These are phyloP conservation scores for Pisolithus orientalis DNA, from an alignment of 768 basidiomycete genomes.

Conservation along the genomic window DNA sequence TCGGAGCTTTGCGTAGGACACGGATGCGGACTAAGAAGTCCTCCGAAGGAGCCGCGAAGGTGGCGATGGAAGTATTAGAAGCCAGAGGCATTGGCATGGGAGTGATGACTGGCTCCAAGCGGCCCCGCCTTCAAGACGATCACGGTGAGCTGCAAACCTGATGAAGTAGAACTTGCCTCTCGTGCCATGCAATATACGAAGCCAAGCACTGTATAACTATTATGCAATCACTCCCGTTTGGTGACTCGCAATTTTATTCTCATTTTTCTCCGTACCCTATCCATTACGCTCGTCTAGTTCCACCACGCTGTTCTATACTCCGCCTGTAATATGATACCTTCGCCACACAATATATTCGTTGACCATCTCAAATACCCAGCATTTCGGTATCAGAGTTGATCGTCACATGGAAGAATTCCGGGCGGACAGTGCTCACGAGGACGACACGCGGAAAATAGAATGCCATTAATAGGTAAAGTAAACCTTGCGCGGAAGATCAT, in stretches of 20 bases:
- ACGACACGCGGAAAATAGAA: constrained; percentile 17
- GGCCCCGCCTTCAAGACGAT: constrained; percentile 45
- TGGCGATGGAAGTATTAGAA: constrained; percentile 77
- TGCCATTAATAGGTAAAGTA: constrained; percentile 9
- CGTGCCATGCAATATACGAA: constrained; percentile 7
- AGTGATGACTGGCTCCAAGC: constrained; percentile 30
- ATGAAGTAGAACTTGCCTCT: constrained; percentile 14
- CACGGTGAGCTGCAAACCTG: constrained; percentile 39
- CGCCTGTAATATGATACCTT: constrained; percentile 36
- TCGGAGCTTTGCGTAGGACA: constrained; percentile 77
- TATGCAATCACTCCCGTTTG: constrained; percentile 19
- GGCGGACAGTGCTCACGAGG: constrained; percentile 18
- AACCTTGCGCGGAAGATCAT: constrained; percentile 20
- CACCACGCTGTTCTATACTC: constrained; percentile 29
- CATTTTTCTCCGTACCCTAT: constrained; percentile 23
- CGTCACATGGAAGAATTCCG: no score
- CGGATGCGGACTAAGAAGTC: constrained; percentile 67
- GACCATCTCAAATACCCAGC: background rate
- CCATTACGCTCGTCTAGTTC: constrained; percentile 25
- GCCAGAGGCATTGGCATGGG: constrained; percentile 66
- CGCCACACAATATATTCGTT: constrained; percentile 15
- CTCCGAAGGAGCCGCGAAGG: constrained; percentile 63
- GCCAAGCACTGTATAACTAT: constrained; percentile 22
- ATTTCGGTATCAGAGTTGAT: background rate
- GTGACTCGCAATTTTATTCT: constrained; percentile 17